These are phyloP conservation scores for Saturnispora ahearnii DNA, from an alignment of 805 yeast species.

Conservation along the genomic window DNA sequence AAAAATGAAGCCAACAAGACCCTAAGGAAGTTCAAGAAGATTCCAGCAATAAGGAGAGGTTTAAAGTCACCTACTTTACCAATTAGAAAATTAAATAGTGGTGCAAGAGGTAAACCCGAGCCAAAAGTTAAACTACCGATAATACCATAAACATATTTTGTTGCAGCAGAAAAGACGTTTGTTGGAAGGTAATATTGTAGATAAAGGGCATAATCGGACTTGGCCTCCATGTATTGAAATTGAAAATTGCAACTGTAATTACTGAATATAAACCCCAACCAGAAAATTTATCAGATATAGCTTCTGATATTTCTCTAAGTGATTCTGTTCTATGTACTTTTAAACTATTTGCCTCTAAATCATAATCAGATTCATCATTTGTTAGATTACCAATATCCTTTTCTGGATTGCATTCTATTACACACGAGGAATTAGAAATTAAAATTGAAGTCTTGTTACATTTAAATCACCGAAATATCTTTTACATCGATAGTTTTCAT, in stretches of 20 bases:
- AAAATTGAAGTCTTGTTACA: too few relatives aligned
- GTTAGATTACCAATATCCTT: not conserved
- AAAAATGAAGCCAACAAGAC: conserved; percentile 53
- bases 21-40: conserved; percentile 42
- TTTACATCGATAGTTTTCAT: too few relatives aligned
- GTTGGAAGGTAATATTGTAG: conserved; percentile 46
- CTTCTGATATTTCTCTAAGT: conserved; percentile 11
- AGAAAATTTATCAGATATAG: conserved; percentile 54
- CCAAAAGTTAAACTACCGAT: conserved; percentile 64
- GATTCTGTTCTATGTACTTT: conserved; percentile 6
- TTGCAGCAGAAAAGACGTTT: conserved; percentile 44
- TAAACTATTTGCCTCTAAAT: not conserved
- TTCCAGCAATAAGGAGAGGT: conserved; percentile 37
- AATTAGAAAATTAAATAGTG: conserved; percentile 35
- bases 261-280: conserved; percentile 51
- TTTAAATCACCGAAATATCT: too few relatives aligned
- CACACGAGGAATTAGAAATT: too few relatives aligned
- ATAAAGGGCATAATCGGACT: conserved; percentile 56
- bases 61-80: conserved; percentile 27
- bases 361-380: not conserved
- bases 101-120: conserved; percentile 39
- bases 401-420: not conserved
- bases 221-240: conserved; percentile 69
- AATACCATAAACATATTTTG: conserved; percentile 50
- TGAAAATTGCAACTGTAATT: conserved; percentile 39